Conservation (phyloP, 2,329 filamentous ascomycete genomes). For the Ophiostoma novo-ulmi region DNA sequence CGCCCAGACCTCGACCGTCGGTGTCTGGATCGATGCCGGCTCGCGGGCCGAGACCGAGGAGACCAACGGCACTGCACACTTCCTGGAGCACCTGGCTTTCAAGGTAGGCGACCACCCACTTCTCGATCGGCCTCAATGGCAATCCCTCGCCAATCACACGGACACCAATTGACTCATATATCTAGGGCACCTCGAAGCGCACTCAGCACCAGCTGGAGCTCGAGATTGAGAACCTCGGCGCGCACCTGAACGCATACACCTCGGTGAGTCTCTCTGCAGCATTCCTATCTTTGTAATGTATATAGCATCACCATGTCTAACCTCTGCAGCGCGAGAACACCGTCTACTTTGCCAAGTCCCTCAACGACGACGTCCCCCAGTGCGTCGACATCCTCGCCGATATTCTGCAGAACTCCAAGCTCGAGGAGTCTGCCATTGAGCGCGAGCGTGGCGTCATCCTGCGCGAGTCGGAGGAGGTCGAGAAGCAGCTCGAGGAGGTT, state of each 20-base stretch:
- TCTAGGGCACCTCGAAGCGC: slow-evolving; percentile 82
- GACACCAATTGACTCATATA: neutral
- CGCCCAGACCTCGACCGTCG: slow-evolving; percentile 96
- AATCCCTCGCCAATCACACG: neutral
- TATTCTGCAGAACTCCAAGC: slow-evolving; percentile 98
- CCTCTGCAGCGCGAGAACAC: slow-evolving; percentile 83
- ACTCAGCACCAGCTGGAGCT: slow-evolving; percentile 97
- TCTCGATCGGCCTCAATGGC: neutral
- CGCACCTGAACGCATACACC: slow-evolving; percentile 98
- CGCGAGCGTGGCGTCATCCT: slow-evolving; percentile 98
- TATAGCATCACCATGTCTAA: slow-evolving; percentile 1
- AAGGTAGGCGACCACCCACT: slow-evolving; percentile 61
- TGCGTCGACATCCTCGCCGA: slow-evolving; percentile 98
- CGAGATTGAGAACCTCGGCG: slow-evolving; percentile 99
- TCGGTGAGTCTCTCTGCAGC: slow-evolving; percentile 56
- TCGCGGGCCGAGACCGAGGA: slow-evolving; percentile 96
- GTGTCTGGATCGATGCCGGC: slow-evolving; percentile 98
- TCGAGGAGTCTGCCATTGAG: slow-evolving; percentile 88
- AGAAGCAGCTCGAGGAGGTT: slow-evolving; percentile 99
- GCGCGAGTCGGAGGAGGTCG: slow-evolving; percentile 97
- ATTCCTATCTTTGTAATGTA: no score
- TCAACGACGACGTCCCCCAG: slow-evolving; percentile 95
- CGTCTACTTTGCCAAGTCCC: slow-evolving; percentile 98
- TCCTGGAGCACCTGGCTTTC: slow-evolving; percentile 99
- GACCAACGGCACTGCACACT: slow-evolving; percentile 98